Conservation (phyloP, 2,329 filamentous ascomycete genomes). For the Fusarium sp. region DNA sequence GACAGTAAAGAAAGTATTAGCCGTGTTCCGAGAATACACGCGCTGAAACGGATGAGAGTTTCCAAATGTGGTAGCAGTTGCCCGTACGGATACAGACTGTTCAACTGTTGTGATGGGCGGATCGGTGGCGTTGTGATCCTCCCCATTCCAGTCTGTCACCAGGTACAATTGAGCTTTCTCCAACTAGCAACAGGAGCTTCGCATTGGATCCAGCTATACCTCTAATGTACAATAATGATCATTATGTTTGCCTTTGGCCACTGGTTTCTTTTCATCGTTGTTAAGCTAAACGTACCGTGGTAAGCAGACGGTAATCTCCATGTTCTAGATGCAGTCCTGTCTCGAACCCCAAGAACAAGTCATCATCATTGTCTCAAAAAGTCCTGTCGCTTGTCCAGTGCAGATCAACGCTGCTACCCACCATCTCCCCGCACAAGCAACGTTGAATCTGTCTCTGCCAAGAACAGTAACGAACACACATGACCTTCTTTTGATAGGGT, state of each 20-base stretch:
- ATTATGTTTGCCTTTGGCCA: background rate
- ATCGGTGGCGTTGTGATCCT: conserved; percentile 20
- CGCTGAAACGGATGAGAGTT: conserved; percentile 13
- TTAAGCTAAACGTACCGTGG: too few relatives aligned
- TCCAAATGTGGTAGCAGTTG: conserved; percentile 8
- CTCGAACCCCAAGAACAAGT: background rate
- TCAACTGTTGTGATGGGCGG: background rate
- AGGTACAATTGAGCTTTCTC: background rate
- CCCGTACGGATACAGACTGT: background rate
- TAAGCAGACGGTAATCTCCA: background rate
- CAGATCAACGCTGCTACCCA: conserved; percentile 18
- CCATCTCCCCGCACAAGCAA: conserved; percentile 18
- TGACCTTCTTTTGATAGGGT: background rate
- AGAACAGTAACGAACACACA: background rate
- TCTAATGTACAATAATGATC: background rate
- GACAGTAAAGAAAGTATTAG: background rate
- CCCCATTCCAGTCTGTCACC: conserved; percentile 28
- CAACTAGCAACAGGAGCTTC: background rate
- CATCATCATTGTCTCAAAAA: background rate
- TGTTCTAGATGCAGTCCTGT: conserved; percentile 2
- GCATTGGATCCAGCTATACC: background rate
- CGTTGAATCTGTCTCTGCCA: background rate
- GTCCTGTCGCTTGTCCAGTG: background rate
- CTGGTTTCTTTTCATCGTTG: background rate
- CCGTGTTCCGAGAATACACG: conserved; percentile 21